Evolutionary conservation across 148 eudicot species (phyloP).

Genomic region (Chenopodium berlandieri): DNA sequence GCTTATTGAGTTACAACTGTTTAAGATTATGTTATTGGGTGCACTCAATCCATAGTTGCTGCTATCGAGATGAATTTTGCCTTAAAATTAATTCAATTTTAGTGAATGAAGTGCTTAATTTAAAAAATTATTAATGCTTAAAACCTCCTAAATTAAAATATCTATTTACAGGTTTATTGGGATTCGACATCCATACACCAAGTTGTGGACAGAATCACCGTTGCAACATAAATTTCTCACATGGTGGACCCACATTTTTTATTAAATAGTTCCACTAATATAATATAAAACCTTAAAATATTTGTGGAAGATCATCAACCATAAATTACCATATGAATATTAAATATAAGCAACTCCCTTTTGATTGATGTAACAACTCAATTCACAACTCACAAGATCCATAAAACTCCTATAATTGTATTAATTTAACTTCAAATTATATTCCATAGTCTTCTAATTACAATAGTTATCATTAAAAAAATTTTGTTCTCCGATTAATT

Average conservation of each 20-base stretch:
- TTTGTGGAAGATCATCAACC: background rate
- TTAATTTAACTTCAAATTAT: no score
- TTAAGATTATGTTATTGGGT: no score
- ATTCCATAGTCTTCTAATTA: no score
- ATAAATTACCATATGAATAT: conserved; percentile 1
- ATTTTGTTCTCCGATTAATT: no score
- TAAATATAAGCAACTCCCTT: background rate
- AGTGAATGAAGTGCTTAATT: no score
- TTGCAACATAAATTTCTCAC: conserved; percentile 1
- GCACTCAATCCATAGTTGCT: no score
- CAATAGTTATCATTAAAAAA: no score
- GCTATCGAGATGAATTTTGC: no score
- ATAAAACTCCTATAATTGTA: conserved; percentile 12
- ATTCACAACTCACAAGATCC: conserved; percentile 25
- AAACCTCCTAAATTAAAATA: no score
- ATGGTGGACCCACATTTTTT: conserved; percentile 17
- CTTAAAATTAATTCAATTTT: no score
- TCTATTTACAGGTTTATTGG: background rate
- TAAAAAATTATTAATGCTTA: no score
- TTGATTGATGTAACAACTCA: conserved; percentile 20
- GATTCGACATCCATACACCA: background rate
- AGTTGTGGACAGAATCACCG: conserved; percentile 17
- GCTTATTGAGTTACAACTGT: no score
- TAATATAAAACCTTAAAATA: background rate
- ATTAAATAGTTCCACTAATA: background rate